These are phyloP conservation scores for Pterocarpus macrocarpus DNA, from an alignment of 306 rosid species.

Conservation along the genomic window DNA sequence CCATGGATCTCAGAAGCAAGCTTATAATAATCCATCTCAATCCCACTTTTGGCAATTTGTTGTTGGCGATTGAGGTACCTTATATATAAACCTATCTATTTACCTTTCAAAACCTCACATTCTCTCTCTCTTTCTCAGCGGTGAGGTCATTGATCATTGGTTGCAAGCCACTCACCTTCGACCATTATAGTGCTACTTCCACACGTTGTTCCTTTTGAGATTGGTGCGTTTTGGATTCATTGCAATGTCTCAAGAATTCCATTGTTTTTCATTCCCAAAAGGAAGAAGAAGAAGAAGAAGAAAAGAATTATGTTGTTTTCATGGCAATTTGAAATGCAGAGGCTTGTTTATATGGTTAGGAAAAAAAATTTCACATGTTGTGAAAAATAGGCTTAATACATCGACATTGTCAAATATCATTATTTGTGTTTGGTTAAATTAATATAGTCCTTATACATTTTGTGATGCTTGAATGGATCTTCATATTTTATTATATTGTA, in stretches of 20 bases:
- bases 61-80: neutral
- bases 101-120: slow-evolving; percentile 5
- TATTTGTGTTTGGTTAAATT: neutral
- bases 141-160: neutral
- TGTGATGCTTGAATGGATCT: neutral
- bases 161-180: neutral
- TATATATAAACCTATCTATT: neutral
- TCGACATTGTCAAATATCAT: neutral
- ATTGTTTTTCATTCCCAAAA: neutral
- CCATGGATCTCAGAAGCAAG: neutral
- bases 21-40: slow-evolving; percentile 24
- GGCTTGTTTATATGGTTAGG: neutral
- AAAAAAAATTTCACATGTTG: neutral
- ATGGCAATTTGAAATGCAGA: neutral
- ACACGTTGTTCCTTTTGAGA: slow-evolving; percentile 40
- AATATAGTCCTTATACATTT: neutral
- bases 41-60: slow-evolving; percentile 19
- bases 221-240: slow-evolving; percentile 33
- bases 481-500: neutral
- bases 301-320: neutral
- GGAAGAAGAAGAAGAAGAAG: too few species aligned
- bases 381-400: neutral
- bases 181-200: neutral
- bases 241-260: neutral
- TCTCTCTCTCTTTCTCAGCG: neutral